These are phyloP conservation scores for Oryza meridionalis DNA, from an alignment of 176 grass and related monocot genomes.

Conservation along the genomic window DNA sequence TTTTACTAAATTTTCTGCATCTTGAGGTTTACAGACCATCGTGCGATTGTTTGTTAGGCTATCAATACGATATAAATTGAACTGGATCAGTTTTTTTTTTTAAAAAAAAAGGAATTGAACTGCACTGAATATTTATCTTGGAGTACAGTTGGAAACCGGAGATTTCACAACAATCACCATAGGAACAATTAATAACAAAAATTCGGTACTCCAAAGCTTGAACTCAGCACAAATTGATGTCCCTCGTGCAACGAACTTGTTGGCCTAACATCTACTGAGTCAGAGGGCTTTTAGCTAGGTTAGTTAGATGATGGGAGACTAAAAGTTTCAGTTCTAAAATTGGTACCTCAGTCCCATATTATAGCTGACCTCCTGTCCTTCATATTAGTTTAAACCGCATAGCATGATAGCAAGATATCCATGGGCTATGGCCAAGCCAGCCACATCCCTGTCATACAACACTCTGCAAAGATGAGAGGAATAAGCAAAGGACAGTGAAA, in stretches of 20 bases:
- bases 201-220: no score
- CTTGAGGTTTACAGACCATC: no score
- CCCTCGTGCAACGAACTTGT: background rate
- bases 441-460: background rate
- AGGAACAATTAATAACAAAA: no score
- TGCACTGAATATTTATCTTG: no score
- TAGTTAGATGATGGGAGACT: background rate
- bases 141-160: no score
- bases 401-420: background rate
- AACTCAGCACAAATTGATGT: background rate
- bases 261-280: background rate
- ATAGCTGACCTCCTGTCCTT: background rate
- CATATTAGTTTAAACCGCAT: background rate
- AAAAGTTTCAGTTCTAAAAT: background rate
- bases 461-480: background rate
- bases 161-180: no score
- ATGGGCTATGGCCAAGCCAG: background rate
- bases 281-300: background rate
- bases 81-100: no score
- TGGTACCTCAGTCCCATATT: background rate
- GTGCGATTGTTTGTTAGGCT: no score
- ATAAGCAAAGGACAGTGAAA: conserved; percentile 1
- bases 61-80: no score
- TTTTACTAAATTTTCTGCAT: no score
- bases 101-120: no score